Base-by-base conservation (phyloP, 306 rosid species). In the Vachellia collinsii region DNA sequence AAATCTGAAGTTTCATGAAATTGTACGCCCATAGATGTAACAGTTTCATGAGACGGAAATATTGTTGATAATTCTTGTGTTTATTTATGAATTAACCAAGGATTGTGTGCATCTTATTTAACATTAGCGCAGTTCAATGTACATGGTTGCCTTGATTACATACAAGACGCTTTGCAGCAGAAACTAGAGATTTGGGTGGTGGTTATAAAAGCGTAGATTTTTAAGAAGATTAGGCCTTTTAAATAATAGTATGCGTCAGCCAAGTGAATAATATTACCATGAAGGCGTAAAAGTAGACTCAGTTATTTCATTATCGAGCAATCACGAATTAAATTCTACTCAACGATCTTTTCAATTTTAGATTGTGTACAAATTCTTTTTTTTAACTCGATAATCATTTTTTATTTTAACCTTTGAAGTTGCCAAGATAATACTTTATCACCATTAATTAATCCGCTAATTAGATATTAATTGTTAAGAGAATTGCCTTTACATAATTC, bases 71-170 rank as follows among this genome's bases (percentile, higher is more conserved):
- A 67, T 64, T 6, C 11, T 66, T 16, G 3, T 56, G 29, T 56
- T 20, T 1, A n/a, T 91, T 88, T 0, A 29, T 29, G 93, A 86
- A 51, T 77, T 72, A 50, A 85, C 63, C 79, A 78, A 83, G 78
- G 85, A 89, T 87, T 66, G 62, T 73, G 88, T 83, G 44, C 83
- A 16, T 87, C 66, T 79, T 61, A 63, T 63, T 78, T 61, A 25
- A 79, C 78, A 61, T 36, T 53, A 54, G 80, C 76, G 85, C 83
- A 85, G 92, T 89, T 81, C 89, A 82, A 2, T 76, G 89, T 85
- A 88, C 86, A 75, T 77, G 66, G 91, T 81, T 77, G 48, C 81
- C 38, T 70, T 77, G 72, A 73, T 75, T 67, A 50, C 44, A 53
- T 44, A 77, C 72, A 61, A 50, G 69, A 71, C 78, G 74, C 17